Conservation (phyloP, 805 yeast species). For the Ascoidea tarda region DNA sequence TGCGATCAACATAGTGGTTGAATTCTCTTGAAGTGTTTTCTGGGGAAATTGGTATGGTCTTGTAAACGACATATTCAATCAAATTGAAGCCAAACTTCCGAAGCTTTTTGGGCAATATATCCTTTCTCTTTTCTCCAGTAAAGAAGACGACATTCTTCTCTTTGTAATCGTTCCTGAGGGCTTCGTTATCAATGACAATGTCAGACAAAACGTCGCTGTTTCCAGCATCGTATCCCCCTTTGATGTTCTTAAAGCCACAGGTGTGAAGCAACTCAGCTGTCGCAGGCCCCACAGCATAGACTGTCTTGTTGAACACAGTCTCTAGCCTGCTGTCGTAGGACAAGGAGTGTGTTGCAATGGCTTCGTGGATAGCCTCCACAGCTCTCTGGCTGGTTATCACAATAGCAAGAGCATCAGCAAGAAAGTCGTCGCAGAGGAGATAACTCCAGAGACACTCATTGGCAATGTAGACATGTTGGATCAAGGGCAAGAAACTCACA, state of each 20-base stretch:
- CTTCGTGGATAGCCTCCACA: conserved; percentile 56
- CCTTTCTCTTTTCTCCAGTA: conserved; percentile 79
- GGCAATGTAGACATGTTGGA: not conserved
- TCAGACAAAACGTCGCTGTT: conserved; percentile 64
- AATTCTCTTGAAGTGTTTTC: conserved; percentile 30
- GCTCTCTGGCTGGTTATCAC: conserved; percentile 88
- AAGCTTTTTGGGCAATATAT: conserved; percentile 59
- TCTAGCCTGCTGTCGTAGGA: conserved; percentile 9
- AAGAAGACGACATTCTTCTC: conserved; percentile 42
- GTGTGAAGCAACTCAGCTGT: conserved; percentile 44
- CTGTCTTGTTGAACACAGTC: conserved; percentile 31
- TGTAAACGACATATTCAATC: conserved; percentile 53
- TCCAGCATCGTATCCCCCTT: conserved; percentile 70
- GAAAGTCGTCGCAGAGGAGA: conserved; percentile 1
- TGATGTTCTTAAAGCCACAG: conserved; percentile 52
- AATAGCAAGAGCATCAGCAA: conserved; percentile 29
- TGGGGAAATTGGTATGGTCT: conserved; percentile 32
- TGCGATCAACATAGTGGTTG: conserved; percentile 4
- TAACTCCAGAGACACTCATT: conserved; percentile 1
- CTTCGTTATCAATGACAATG: conserved; percentile 29
- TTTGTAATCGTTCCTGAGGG: conserved; percentile 6
- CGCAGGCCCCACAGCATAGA: conserved; percentile 88
- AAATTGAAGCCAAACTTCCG: conserved; percentile 26
- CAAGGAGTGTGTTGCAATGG: conserved; percentile 19
- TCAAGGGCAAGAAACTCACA: not conserved